Evolutionary conservation across 108 stramenopile genomes (phyloP), one percentile per base, ranked within the genome.

Genomic region (Fistulifera solaris): DNA sequence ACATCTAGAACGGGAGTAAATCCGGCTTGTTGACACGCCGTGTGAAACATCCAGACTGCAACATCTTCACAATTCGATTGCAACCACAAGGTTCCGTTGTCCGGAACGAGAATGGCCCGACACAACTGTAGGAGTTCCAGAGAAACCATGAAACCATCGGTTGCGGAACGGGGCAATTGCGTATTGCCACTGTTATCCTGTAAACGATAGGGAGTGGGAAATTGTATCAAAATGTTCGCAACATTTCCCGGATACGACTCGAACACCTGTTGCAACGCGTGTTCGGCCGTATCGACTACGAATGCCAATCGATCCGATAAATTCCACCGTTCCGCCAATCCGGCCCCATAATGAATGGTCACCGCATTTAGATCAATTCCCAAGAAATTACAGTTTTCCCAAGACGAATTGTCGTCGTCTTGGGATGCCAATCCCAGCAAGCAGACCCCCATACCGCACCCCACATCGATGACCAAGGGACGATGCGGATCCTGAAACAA

Each of bases 21-120:
- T 0, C 85, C 80, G 42, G 49, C 52, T 10, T 47, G 54, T 21
- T 40, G 28, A 17, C 59, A 44, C 10, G 80, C 80, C 14, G 65
- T 56, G 22, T 83, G 49, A 31, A 57, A 53, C 71, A 89, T 89
- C 40, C 59, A 51, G 1, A 89, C 67, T 25, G 83, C 83, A 10
- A 89, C 87, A 71, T 89, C 87, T 58, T 89, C 87, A 39, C 77
- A 79, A 44, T 89, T 89, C 45, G 72, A 75, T 65, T 89, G 87
- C 8, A 89, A 42, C 0, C 85, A 40, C 19, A 89, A 38, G 17
- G 38, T 42, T 40, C 85, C 80, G 4, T 4, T 5, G 11, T 45
- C 6, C 7, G 7, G 19, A 17, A 19, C 19, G 4, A 45, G 11
- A 45, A 45, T 17, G 40, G 38, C 27, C 14, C 13, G 23, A 13